These are phyloP conservation scores for Arthrobotrys sphaeroides DNA, from an alignment of 2,329 filamentous ascomycete species.

Conservation along the genomic window DNA sequence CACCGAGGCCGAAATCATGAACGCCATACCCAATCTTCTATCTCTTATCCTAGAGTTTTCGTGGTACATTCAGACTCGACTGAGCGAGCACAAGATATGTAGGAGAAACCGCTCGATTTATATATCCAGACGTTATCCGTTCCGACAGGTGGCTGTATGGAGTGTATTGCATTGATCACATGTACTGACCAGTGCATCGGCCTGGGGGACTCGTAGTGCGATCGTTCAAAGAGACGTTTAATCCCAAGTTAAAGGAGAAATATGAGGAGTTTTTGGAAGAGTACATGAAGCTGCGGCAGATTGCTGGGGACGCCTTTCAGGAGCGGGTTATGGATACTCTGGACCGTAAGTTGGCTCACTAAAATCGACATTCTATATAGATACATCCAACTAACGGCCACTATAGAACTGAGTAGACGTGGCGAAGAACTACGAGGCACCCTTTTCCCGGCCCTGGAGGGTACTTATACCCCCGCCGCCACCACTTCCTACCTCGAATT, in stretches of 20 bases:
- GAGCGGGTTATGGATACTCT: constrained; percentile 52
- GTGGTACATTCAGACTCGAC: constrained; percentile 48
- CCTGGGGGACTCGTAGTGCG: constrained; percentile 16
- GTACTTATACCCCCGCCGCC: neutral
- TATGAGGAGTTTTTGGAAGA: constrained; percentile 48
- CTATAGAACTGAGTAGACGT: constrained; percentile 36
- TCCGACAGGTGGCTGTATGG: too few species aligned
- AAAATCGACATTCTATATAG: neutral
- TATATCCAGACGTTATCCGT: neutral
- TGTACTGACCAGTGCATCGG: too few species aligned
- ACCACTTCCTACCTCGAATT: too few species aligned
- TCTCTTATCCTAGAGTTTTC: constrained; percentile 43
- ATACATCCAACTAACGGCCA: neutral
- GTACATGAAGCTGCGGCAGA: constrained; percentile 42
- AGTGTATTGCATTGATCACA: too few species aligned
- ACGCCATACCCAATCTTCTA: constrained; percentile 31
- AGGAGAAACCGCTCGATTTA: neutral
- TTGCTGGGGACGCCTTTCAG: constrained; percentile 49
- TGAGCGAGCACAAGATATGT: constrained; percentile 51
- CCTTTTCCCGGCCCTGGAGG: constrained; percentile 46
- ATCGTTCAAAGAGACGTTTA: constrained; percentile 52
- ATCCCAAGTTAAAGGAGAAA: constrained; percentile 50
- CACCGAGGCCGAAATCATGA: constrained; percentile 46
- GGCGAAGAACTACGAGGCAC: constrained; percentile 29
- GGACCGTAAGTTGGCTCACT: constrained; percentile 25